phyloP scores from a whole-genome alignment of 352 stramenopile genomes.

The Peronospora destructor region DNA sequence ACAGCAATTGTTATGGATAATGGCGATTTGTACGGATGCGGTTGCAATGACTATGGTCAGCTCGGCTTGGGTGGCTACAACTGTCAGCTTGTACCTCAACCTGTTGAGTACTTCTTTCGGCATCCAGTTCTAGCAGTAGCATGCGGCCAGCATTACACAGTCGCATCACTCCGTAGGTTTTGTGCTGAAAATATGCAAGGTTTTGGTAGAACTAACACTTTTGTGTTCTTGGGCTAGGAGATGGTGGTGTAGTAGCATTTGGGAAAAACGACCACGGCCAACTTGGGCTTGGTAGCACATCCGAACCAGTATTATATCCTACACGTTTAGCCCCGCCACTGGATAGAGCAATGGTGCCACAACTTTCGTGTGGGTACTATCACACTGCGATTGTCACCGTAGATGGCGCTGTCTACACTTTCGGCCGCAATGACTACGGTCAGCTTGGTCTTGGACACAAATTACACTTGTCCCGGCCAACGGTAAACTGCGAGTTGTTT shows the following conservation, averaged over 20 bases:
- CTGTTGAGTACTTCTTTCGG: conserved; percentile 43
- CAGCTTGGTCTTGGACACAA: conserved; percentile 89
- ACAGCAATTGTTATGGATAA: conserved; percentile 73
- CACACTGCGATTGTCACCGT: conserved; percentile 81
- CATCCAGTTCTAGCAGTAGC: conserved; percentile 62
- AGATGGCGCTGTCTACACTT: conserved; percentile 68
- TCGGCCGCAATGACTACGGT: conserved; percentile 91
- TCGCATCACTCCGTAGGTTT: conserved; percentile 49
- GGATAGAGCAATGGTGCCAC: conserved; percentile 55
- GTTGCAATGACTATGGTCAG: conserved; percentile 90
- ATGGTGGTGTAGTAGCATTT: conserved; percentile 73
- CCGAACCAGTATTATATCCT: conserved; percentile 41
- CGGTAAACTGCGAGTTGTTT: conserved; percentile 27
- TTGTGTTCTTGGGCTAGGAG: conserved; percentile 14
- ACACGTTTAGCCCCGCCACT: conserved; percentile 42
- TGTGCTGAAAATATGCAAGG: background rate
- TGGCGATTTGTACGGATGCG: conserved; percentile 80
- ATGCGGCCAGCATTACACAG: conserved; percentile 88
- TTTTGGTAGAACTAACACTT: conserved; percentile 1
- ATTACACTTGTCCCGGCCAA: conserved; percentile 45
- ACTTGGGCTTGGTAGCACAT: conserved; percentile 64
- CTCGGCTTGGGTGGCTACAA: conserved; percentile 65
- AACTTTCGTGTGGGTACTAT: conserved; percentile 89
- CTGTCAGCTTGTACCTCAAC: conserved; percentile 60
- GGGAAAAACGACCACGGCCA: conserved; percentile 92